Conservation (phyloP, 306 rosid species). For the Acacia melanoxylon region DNA sequence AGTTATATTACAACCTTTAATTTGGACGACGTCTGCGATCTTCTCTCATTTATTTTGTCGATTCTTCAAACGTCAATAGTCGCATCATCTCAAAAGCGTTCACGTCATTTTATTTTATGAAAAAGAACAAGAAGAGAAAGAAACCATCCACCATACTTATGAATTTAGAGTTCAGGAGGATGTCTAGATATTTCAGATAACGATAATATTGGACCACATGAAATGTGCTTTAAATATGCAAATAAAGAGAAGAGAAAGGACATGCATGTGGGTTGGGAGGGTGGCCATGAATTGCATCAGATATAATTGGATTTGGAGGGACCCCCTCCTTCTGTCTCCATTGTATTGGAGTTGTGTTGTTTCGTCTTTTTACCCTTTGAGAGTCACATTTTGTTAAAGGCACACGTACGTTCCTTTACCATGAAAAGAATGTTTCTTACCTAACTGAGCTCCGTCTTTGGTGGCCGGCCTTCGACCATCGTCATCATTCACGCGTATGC, state of each 20-base stretch:
- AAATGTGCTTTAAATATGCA: not conserved
- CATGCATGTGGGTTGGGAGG: constrained; percentile 7
- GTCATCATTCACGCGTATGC: not conserved
- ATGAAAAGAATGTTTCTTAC: constrained; percentile 5
- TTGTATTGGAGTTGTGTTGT: not conserved
- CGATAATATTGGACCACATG: not conserved
- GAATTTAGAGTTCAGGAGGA: not conserved
- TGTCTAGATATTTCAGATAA: not conserved
- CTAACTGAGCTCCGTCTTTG: not conserved
- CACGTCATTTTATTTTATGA: too few species aligned
- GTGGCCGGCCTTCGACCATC: constrained; percentile 2
- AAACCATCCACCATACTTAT: not conserved
- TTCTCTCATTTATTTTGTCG: not conserved
- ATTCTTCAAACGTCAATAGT: too few species aligned
- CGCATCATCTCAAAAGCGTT: too few species aligned
- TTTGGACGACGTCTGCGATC: not conserved
- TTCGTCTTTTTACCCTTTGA: not conserved
- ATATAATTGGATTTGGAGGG: not conserved
- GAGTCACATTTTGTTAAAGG: not conserved
- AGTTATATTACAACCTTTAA: not conserved
- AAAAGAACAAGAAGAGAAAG: too few species aligned
- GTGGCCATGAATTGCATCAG: not conserved
- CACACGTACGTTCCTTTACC: not conserved
- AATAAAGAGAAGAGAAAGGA: not conserved
- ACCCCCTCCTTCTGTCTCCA: not conserved